Percentiles rank a stretch among this genome's conserved stretches.
Conservation (phyloP, 257 asterid genomes). For the Linderniella brevidens region DNA sequence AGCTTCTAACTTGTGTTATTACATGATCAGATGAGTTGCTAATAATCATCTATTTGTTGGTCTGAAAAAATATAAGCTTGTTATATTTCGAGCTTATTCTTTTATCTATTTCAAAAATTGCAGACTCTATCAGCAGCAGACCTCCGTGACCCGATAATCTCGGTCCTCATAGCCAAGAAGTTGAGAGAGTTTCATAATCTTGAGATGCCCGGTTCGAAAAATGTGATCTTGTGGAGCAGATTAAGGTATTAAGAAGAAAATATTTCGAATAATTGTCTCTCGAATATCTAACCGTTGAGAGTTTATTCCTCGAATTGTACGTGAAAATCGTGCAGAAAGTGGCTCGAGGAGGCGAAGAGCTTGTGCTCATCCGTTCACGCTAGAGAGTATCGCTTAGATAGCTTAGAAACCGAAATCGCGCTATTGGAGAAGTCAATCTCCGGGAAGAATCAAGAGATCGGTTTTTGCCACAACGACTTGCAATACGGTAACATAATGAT, state of each 20-base stretch:
- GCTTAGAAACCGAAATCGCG: slow-evolving; percentile 36
- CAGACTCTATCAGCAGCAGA: slow-evolving; percentile 79
- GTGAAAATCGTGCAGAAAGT: slow-evolving; percentile 30
- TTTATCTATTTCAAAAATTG: too few relatives aligned
- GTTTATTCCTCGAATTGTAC: not conserved
- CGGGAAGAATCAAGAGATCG: slow-evolving; percentile 28
- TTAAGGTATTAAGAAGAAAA: slow-evolving; percentile 34
- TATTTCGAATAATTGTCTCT: too few relatives aligned
- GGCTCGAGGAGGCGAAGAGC: slow-evolving; percentile 55
- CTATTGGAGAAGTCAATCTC: slow-evolving; percentile 37
- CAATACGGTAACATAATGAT: slow-evolving; percentile 95
- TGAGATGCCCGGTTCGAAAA: slow-evolving; percentile 52
- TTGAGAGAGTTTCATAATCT: slow-evolving; percentile 67
- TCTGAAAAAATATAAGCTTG: too few relatives aligned
- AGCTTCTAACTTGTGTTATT: too few relatives aligned
- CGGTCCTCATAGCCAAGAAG: slow-evolving; percentile 45
- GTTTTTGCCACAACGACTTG: slow-evolving; percentile 90
- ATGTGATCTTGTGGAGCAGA: slow-evolving; percentile 53
- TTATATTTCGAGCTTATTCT: too few relatives aligned
- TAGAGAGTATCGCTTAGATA: slow-evolving; percentile 28
- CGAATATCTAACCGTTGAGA: too few relatives aligned
- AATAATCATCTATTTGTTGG: too few relatives aligned
- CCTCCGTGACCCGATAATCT: slow-evolving; percentile 52
- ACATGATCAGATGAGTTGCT: too few relatives aligned
- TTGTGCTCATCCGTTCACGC: slow-evolving; percentile 37